Evolutionary conservation across 768 basidiomycete species (phyloP).

Genomic region (Suillus clintonianus): DNA sequence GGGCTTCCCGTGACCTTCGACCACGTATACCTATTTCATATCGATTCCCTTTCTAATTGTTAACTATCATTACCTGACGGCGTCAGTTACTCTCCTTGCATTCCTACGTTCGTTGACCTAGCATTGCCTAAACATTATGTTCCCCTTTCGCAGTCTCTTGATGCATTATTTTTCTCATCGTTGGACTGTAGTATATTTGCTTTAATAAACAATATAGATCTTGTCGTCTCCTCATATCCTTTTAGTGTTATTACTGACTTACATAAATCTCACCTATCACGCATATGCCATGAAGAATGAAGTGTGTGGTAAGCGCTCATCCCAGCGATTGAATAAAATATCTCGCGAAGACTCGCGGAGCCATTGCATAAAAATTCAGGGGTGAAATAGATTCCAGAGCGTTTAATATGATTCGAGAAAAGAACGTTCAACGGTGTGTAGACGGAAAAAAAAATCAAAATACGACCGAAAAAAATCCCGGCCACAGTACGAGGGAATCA

Average conservation of each 20-base stretch:
- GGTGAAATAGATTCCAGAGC: background rate
- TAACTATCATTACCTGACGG: slow-evolving; percentile 3
- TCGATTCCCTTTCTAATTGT: slow-evolving; percentile 1
- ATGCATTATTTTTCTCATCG: background rate
- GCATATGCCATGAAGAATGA: background rate
- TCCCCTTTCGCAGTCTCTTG: background rate
- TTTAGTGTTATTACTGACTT: background rate
- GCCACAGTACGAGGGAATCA: background rate
- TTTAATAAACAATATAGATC: slow-evolving; percentile 2
- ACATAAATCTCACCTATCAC: background rate
- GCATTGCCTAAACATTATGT: background rate
- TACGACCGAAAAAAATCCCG: background rate
- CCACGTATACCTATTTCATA: background rate
- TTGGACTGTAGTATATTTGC: background rate
- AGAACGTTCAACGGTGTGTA: background rate
- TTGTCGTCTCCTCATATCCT: background rate
- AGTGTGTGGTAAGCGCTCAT: slow-evolving; percentile 4
- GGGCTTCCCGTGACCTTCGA: background rate
- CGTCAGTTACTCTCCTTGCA: slow-evolving; percentile 3
- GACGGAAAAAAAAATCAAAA: background rate
- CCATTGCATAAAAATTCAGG: background rate
- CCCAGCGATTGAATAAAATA: background rate
- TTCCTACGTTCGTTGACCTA: background rate
- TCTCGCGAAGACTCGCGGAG: background rate
- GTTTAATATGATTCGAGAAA: slow-evolving; percentile 1